Base-by-base conservation (phyloP, 2,329 filamentous ascomycete species). In the Elsinoe perseae region DNA sequence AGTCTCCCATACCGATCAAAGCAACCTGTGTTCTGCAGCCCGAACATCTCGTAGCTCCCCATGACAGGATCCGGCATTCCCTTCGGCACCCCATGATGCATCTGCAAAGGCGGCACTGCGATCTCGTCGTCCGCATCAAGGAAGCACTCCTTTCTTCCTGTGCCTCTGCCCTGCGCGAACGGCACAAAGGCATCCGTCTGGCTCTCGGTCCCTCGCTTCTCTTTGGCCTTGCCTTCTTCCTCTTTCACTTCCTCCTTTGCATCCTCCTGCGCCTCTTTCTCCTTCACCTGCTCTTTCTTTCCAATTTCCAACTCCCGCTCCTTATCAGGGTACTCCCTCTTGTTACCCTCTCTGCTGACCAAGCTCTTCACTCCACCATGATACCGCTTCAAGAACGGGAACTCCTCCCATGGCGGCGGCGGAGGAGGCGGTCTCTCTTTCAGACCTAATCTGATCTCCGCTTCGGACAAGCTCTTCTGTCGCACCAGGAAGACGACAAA, bases 1-100 rank as follows among this genome's bases (percentile, higher is more conserved):
- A 93, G 81, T 61, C 90, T 81, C 2, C 92, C 92, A 67, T 88
- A 95, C 1, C 93, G 81, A 63, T 98, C 93, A 66, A 95, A 96
- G 73, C 93, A 98, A 46, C 96, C 81, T 64, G 95, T 86, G 62
- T 95, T 82, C 16, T 86, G 82, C 32, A 97, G 74, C 0, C 84
- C 85, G 10, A 97, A 72, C 38, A 92, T 70, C 8, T 90, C 83
- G 64, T 95, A 91, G 0, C 89, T 95, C n/a, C 93, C 93, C 65
- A 92, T 80, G 1, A 88, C 81, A 58, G 89, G 81, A 50, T 93
- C 82, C 0, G 93, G 93, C 68, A 95, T 95, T 1, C 91, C 92
- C 58, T 81, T 78, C 0, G 90, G 87, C 2, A 93, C 80, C 2
- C 92, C 92, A 9, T 85, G 76, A 63, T 87, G 91, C 62, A 85